Conservation (phyloP, 768 basidiomycete species). For the Phanerochaete carnosa region DNA sequence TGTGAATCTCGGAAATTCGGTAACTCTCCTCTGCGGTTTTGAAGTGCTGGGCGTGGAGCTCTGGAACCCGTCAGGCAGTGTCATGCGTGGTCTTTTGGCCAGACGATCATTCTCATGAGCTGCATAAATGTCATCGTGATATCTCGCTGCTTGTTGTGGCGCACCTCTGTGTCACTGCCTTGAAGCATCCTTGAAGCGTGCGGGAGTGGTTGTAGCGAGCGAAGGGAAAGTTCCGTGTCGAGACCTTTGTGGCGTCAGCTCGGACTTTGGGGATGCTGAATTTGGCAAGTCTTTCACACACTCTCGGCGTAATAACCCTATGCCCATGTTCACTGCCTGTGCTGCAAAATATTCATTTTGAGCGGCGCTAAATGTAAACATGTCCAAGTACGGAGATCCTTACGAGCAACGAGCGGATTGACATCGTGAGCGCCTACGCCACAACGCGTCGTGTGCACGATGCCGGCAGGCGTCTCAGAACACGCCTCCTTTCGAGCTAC, state of each 20-base stretch:
- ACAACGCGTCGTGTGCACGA: neutral
- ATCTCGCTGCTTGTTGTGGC: neutral
- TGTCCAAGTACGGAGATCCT: neutral
- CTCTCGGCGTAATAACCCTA: no score
- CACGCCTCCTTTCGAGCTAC: neutral
- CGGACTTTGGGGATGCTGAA: neutral
- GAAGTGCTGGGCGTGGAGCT: neutral
- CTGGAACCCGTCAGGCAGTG: neutral
- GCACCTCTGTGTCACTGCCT: no score
- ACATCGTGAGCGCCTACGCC: neutral
- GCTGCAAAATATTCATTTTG: no score
- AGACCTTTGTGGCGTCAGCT: neutral
- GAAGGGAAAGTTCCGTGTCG: neutral
- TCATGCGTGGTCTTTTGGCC: neutral
- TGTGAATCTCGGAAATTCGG: neutral
- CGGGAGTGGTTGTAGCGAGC: neutral
- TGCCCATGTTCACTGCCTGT: no score
- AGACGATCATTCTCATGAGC: neutral
- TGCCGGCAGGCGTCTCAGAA: neutral
- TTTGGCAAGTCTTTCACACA: no score
- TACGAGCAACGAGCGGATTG: neutral
- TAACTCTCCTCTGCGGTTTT: neutral
- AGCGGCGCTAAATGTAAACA: neutral
- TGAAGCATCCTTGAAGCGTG: no score
- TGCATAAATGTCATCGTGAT: neutral